Conservation (phyloP, 176 grass and related monocot species). For the Aegilops sharonensis region DNA sequence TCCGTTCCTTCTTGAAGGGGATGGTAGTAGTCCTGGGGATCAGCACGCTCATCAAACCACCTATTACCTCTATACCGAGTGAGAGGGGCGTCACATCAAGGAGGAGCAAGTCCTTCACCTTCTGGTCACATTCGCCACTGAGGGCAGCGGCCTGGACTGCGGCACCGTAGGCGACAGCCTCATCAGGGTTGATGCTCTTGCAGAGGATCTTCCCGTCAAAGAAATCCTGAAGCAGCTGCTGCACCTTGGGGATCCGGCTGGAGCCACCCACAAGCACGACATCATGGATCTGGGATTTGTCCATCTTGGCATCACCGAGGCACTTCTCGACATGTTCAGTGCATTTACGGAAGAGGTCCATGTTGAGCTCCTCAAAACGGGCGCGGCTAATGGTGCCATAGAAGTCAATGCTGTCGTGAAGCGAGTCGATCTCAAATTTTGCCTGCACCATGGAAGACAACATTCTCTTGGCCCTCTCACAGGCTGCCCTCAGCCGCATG, state of each 20-base stretch:
- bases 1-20: slow-evolving; percentile 33
- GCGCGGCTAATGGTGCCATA: neutral
- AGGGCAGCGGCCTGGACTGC: slow-evolving; percentile 46
- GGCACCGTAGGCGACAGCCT: slow-evolving; percentile 45
- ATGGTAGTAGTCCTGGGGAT: slow-evolving; percentile 60
- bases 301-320: neutral
- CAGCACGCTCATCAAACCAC: slow-evolving; percentile 43
- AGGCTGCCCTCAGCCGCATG: neutral
- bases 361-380: slow-evolving; percentile 3
- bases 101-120: slow-evolving; percentile 45
- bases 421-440: slow-evolving; percentile 13
- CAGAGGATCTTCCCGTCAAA: slow-evolving; percentile 48
- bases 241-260: slow-evolving; percentile 73
- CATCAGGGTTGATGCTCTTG: slow-evolving; percentile 12
- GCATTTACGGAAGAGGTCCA: slow-evolving; percentile 13
- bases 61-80: slow-evolving; percentile 35
- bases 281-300: slow-evolving; percentile 34
- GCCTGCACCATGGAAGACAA: slow-evolving; percentile 7
- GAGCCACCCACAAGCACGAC: slow-evolving; percentile 83
- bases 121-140: slow-evolving; percentile 22
- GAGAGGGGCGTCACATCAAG: slow-evolving; percentile 62
- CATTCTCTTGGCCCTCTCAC: slow-evolving; percentile 11
- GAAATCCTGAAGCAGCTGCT: slow-evolving; percentile 82
- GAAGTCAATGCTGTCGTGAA: neutral
- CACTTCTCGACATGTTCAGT: slow-evolving; percentile 12